Evolutionary conservation across 148 eudicot genomes (phyloP).

Genomic region (Chenopodium formosanum): DNA sequence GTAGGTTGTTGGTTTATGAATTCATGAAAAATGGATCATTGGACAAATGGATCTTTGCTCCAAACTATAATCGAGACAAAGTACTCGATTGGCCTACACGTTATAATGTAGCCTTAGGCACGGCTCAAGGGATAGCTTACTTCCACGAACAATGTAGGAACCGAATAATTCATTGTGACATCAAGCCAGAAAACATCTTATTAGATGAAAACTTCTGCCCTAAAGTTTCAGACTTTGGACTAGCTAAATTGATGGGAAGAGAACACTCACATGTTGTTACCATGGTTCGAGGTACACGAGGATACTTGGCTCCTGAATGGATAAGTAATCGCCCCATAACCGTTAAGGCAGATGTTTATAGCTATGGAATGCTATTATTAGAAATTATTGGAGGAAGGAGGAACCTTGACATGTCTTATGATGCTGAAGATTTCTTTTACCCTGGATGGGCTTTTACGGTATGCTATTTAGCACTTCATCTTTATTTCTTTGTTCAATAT

Average conservation of each 20-base stretch:
- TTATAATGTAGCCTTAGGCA: conserved; percentile 69
- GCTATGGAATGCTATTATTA: conserved; percentile 86
- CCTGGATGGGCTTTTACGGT: conserved; percentile 98
- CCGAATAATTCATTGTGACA: conserved; percentile 87
- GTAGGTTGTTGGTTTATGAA: conserved; percentile 87
- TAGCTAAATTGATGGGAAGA: conserved; percentile 83
- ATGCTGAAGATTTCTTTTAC: conserved; percentile 73
- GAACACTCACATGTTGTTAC: conserved; percentile 84
- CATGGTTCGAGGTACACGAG: conserved; percentile 95
- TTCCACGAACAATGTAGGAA: conserved; percentile 94
- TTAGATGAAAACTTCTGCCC: conserved; percentile 83
- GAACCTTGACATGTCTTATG: conserved; percentile 78
- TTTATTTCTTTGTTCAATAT: not conserved
- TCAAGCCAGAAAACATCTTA: conserved; percentile 91
- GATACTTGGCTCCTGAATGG: conserved; percentile 97
- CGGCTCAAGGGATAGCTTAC: conserved; percentile 92
- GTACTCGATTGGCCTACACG: conserved; percentile 82
- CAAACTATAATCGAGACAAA: conserved; percentile 39
- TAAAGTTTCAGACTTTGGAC: conserved; percentile 86
- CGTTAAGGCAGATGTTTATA: conserved; percentile 89
- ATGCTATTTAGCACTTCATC: not conserved
- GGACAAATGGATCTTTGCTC: conserved; percentile 91
- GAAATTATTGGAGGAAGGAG: conserved; percentile 92
- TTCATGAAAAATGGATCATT: conserved; percentile 92
- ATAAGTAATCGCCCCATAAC: conserved; percentile 86